Percentiles rank a stretch among this genome's conserved stretches.
Evolutionary conservation across 805 yeast species (phyloP).

Genomic region (Spathaspora hagerdaliae): DNA sequence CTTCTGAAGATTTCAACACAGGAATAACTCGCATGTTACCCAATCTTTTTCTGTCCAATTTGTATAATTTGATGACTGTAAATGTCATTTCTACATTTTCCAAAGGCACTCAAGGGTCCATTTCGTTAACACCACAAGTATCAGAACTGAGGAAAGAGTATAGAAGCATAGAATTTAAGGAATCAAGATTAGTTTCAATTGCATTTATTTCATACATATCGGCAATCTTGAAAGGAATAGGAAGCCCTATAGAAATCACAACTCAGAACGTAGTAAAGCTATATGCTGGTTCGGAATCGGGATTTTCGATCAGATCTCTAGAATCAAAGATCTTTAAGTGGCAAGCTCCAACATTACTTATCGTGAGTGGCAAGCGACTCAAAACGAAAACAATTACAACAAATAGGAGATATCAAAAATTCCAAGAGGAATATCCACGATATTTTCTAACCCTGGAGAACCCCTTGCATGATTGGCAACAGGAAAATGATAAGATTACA

Average conservation of each 20-base stretch:
- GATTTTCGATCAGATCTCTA: constrained; percentile 84
- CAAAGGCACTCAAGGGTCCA: background rate
- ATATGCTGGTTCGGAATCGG: constrained; percentile 70
- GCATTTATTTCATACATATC: constrained; percentile 38
- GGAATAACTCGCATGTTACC: constrained; percentile 14
- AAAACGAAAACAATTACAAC: constrained; percentile 26
- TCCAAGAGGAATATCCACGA: constrained; percentile 45
- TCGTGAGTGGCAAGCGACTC: constrained; percentile 63
- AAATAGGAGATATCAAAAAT: constrained; percentile 47
- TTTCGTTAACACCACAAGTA: background rate
- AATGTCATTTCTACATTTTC: background rate
- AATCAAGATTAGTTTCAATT: constrained; percentile 38
- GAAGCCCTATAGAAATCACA: constrained; percentile 33
- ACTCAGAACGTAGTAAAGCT: constrained; percentile 52
- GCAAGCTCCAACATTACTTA: constrained; percentile 78
- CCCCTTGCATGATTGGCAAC: constrained; percentile 27
- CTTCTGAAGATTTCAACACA: constrained; percentile 13
- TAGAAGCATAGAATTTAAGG: constrained; percentile 6
- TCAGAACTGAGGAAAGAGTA: background rate
- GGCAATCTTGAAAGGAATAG: constrained; percentile 19
- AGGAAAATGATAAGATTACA: constrained; percentile 39
- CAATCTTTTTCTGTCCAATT: constrained; percentile 6
- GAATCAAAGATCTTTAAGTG: constrained; percentile 84
- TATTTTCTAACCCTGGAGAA: constrained; percentile 25
- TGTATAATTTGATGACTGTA: background rate